phyloP scores from a whole-genome alignment of 2,329 filamentous ascomycete genomes.

The Hymenoscyphus fraxineus region DNA sequence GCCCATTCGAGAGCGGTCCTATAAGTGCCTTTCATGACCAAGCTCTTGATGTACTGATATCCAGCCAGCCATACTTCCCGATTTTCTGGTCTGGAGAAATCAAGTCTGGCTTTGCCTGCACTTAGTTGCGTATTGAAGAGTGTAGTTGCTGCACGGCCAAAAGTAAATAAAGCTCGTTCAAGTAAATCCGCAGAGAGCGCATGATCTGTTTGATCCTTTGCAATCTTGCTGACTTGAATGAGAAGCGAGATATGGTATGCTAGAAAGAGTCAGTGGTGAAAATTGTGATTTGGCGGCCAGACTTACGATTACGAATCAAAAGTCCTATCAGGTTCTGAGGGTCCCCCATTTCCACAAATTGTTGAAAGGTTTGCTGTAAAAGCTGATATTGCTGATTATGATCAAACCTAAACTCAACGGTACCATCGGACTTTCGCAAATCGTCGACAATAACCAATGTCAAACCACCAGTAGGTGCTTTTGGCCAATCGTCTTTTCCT shows the following conservation, averaged over 20 bases:
- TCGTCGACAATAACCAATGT: constrained; percentile 65
- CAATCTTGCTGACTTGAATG: constrained; percentile 89
- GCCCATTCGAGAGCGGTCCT: constrained; percentile 92
- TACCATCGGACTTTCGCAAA: constrained; percentile 46
- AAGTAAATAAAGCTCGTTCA: constrained; percentile 86
- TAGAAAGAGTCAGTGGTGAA: constrained; percentile 33
- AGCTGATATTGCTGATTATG: constrained; percentile 72
- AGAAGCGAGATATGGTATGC: constrained; percentile 90
- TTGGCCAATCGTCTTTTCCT: constrained; percentile 69
- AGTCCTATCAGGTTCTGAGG: constrained; percentile 77
- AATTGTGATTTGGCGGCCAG: not conserved
- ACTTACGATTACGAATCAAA: constrained; percentile 60
- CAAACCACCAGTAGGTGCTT: constrained; percentile 69
- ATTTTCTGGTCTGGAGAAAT: constrained; percentile 81
- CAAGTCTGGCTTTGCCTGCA: constrained; percentile 73
- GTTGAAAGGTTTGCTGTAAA: constrained; percentile 72
- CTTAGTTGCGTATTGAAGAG: constrained; percentile 74
- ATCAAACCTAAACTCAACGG: constrained; percentile 70
- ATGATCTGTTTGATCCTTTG: constrained; percentile 86
- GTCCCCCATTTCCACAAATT: constrained; percentile 77
- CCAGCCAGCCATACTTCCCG: constrained; percentile 88
- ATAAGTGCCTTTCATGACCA: constrained; percentile 89
- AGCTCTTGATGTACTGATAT: constrained; percentile 81
- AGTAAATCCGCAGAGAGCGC: constrained; percentile 81
- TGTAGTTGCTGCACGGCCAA: constrained; percentile 83